Evolutionary conservation across 495 filamentous ascomycete species (phyloP).

Genomic region (Opeltia flavorubescens): DNA sequence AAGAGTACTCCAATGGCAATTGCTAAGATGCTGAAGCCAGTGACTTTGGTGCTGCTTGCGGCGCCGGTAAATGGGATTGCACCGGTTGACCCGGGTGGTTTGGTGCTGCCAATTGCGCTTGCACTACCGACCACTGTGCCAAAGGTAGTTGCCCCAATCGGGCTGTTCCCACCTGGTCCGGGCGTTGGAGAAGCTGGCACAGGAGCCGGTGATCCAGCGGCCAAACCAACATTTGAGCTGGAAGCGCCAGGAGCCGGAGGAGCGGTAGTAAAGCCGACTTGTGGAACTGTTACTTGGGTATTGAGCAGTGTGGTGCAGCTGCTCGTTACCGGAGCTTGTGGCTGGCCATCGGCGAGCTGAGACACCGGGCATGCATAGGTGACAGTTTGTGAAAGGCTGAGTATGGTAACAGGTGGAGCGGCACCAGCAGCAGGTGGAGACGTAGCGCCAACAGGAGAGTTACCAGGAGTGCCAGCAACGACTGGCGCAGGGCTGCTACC

Average conservation of each 20-base stretch:
- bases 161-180: not conserved
- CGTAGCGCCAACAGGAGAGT: constrained; percentile 22
- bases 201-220: constrained; percentile 32
- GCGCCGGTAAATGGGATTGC: constrained; percentile 12
- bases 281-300: constrained; percentile 58
- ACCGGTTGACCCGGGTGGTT: not conserved
- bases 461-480: too few relatives aligned
- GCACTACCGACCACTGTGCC: not conserved
- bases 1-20: constrained; percentile 5
- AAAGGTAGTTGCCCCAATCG: not conserved
- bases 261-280: constrained; percentile 53
- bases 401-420: constrained; percentile 29
- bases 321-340: constrained; percentile 13
- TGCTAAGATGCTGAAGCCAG: constrained; percentile 7
- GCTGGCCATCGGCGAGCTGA: constrained; percentile 11
- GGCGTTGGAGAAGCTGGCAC: constrained; percentile 17
- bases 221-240: constrained; percentile 31
- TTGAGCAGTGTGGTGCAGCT: constrained; percentile 36
- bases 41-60: constrained; percentile 4
- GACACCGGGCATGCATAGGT: constrained; percentile 27
- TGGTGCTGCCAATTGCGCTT: not conserved
- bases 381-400: constrained; percentile 38
- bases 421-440: constrained; percentile 33
- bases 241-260: constrained; percentile 21
- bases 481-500: too few relatives aligned